Evolutionary conservation across 2,329 filamentous ascomycete species (phyloP).

Genomic region (Capronia epimyces): DNA sequence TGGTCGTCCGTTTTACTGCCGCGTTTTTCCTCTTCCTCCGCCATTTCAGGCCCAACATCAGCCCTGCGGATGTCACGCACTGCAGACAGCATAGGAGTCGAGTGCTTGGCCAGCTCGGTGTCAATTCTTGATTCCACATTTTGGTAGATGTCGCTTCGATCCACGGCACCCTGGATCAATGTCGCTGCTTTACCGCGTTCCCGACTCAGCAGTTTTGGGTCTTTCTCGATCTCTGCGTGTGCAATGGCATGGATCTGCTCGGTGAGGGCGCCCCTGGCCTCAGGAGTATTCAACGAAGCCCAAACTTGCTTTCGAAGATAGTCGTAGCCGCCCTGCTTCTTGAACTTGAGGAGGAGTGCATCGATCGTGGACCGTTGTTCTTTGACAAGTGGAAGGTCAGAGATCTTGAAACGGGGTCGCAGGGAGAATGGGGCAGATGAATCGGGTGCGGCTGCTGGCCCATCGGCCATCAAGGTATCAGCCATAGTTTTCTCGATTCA

Average conservation of each 20-base stretch:
- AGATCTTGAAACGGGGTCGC: slow-evolving; percentile 50
- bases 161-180: slow-evolving; percentile 59
- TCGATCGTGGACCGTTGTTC: slow-evolving; percentile 56
- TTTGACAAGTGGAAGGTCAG: slow-evolving; percentile 56
- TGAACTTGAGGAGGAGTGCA: slow-evolving; percentile 56
- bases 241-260: slow-evolving; percentile 51
- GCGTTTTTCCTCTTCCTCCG: slow-evolving; percentile 49
- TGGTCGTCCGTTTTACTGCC: slow-evolving; percentile 58
- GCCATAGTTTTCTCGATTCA: slow-evolving; percentile 13
- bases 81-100: slow-evolving; percentile 50
- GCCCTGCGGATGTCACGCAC: slow-evolving; percentile 53
- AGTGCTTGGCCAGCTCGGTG: slow-evolving; percentile 49
- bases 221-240: slow-evolving; percentile 57
- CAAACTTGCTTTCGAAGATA: slow-evolving; percentile 56
- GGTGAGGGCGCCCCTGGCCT: slow-evolving; percentile 50
- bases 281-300: slow-evolving; percentile 52
- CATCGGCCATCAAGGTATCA: slow-evolving; percentile 22
- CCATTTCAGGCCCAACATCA: slow-evolving; percentile 54
- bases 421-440: slow-evolving; percentile 21
- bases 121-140: slow-evolving; percentile 53
- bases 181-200: slow-evolving; percentile 58
- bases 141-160: slow-evolving; percentile 58
- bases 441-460: slow-evolving; percentile 14
- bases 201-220: slow-evolving; percentile 56
- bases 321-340: slow-evolving; percentile 63